These are phyloP conservation scores for Mycosarcoma mackinlayi DNA, from an alignment of 1,284 basidiomycete genomes.

Conservation along the genomic window DNA sequence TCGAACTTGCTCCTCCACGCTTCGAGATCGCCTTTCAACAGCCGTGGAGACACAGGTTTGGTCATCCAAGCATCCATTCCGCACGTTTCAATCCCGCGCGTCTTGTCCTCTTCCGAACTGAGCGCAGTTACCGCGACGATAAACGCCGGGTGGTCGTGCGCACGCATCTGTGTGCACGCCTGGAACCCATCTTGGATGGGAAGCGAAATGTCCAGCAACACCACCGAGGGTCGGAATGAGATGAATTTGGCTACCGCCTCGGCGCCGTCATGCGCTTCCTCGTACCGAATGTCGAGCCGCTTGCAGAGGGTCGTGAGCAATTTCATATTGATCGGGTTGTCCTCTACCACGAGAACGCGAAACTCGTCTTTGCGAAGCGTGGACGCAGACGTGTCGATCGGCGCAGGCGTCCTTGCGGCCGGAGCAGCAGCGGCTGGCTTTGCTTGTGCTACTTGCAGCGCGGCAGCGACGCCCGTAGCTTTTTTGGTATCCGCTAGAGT, in stretches of 20 bases:
- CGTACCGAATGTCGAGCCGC: constrained; percentile 39
- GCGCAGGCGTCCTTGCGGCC: constrained; percentile 1
- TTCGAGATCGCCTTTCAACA: constrained; percentile 31
- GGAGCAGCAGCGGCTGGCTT: constrained; percentile 7
- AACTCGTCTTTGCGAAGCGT: constrained; percentile 30
- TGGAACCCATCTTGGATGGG: constrained; percentile 58
- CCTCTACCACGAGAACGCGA: constrained; percentile 56
- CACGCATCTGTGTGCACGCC: constrained; percentile 54
- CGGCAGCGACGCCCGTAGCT: constrained; percentile 5
- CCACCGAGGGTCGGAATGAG: constrained; percentile 46
- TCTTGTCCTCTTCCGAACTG: constrained; percentile 51
- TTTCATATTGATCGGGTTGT: constrained; percentile 61
- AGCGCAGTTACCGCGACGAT: constrained; percentile 61
- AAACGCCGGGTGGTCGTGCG: constrained; percentile 31
- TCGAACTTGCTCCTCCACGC: constrained; percentile 24
- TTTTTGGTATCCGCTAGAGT: not conserved
- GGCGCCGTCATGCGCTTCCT: constrained; percentile 53
- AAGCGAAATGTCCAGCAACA: constrained; percentile 60
- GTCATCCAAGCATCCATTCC: constrained; percentile 61
- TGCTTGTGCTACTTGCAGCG: not conserved
- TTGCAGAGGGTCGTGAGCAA: constrained; percentile 53
- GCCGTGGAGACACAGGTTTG: constrained; percentile 50
- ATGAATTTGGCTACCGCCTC: constrained; percentile 55
- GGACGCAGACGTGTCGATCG: constrained; percentile 14
- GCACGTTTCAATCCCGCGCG: constrained; percentile 45